phyloP scores from a whole-genome alignment of 2,329 filamentous ascomycete species.

The Thermothelomyces thermophilus region DNA sequence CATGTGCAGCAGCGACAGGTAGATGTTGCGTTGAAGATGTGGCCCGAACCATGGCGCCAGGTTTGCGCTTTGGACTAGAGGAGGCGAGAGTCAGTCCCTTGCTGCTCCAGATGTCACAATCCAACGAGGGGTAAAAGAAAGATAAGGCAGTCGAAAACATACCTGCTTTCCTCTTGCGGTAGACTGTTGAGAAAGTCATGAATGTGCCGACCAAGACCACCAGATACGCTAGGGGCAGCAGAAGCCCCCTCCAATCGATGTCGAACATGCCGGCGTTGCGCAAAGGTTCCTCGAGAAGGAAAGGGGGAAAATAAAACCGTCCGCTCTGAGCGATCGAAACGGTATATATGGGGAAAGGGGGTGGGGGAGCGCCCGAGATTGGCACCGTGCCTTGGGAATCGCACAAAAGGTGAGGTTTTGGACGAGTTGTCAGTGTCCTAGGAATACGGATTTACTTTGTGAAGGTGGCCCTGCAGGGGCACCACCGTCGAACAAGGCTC shows the following conservation, averaged over 20 bases:
- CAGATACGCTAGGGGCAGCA: slow-evolving; percentile 84
- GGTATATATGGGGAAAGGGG: not conserved
- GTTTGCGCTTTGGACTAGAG: slow-evolving; percentile 66
- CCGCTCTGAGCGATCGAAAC: not conserved
- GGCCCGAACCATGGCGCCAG: slow-evolving; percentile 91
- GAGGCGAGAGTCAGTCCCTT: slow-evolving; percentile 22
- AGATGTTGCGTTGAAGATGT: slow-evolving; percentile 89
- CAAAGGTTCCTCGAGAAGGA: no score
- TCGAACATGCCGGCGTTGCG: no score
- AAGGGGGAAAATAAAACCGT: no score
- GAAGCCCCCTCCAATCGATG: slow-evolving; percentile 75
- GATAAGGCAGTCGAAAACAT: slow-evolving; percentile 31
- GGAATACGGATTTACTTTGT: no score
- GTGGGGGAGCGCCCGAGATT: not conserved
- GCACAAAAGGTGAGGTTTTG: not conserved
- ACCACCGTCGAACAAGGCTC: slow-evolving; percentile 2
- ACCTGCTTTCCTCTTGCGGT: slow-evolving; percentile 86
- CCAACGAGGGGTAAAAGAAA: not conserved
- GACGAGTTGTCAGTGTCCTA: not conserved
- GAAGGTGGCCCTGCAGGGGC: slow-evolving; percentile 11
- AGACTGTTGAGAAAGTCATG: slow-evolving; percentile 85
- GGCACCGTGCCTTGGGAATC: slow-evolving; percentile 1
- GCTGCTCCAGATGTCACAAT: not conserved
- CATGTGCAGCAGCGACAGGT: slow-evolving; percentile 84
- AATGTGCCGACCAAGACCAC: slow-evolving; percentile 80